These are phyloP conservation scores for Nicotiana paniculata DNA, from an alignment of 257 asterid species.

Conservation along the genomic window DNA sequence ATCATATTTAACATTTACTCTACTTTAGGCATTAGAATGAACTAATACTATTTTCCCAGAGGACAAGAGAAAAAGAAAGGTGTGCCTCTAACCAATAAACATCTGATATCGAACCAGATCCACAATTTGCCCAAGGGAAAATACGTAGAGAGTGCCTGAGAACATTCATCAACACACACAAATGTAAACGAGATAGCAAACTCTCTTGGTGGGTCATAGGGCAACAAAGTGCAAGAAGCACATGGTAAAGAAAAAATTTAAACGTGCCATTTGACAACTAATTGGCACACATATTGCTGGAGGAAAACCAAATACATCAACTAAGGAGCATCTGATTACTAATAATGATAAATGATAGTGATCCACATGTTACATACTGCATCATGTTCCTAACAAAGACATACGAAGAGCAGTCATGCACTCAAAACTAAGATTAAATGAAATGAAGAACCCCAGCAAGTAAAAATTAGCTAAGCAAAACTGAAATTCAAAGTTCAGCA, in stretches of 20 bases:
- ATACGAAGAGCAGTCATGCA: background rate
- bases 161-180: background rate
- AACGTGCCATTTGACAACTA: background rate
- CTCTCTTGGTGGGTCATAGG: background rate
- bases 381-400: background rate
- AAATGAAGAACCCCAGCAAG: background rate
- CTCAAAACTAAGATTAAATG: background rate
- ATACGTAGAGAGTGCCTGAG: background rate
- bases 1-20: background rate
- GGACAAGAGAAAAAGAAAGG: background rate
- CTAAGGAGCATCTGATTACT: background rate
- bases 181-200: background rate
- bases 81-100: background rate
- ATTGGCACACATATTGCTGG: background rate
- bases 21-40: background rate
- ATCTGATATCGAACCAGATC: background rate
- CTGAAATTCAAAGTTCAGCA: background rate
- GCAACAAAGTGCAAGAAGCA: background rate
- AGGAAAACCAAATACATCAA: background rate
- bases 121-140: background rate
- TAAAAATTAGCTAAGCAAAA: conserved; percentile 7
- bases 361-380: conserved; percentile 1
- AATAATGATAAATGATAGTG: background rate
- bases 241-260: background rate
- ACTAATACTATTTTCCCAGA: background rate